Conservation (phyloP, 2,329 filamentous ascomycete genomes). For the Whalleya microplaca region DNA sequence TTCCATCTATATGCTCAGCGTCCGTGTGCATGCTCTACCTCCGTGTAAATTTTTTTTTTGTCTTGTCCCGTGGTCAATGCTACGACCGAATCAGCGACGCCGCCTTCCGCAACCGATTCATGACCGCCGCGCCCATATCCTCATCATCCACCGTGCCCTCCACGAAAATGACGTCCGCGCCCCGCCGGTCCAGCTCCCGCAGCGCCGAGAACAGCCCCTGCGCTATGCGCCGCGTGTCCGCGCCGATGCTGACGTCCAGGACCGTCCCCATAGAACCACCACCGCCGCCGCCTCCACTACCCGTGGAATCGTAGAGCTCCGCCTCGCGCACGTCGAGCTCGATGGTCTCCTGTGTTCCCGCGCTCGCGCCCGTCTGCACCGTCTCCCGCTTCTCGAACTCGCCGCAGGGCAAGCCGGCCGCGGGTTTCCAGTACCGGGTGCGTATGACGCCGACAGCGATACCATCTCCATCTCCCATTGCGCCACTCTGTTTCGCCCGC, state of each 20-base stretch:
- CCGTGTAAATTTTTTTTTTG: no score
- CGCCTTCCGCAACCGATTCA: constrained; percentile 82
- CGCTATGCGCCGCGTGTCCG: constrained; percentile 73
- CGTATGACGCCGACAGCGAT: constrained; percentile 56
- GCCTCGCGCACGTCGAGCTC: constrained; percentile 46
- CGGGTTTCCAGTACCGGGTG: constrained; percentile 56
- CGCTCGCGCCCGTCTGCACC: constrained; percentile 27
- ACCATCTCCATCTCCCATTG: constrained; percentile 2
- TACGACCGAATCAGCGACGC: constrained; percentile 63
- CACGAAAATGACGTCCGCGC: constrained; percentile 84
- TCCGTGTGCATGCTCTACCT: no score
- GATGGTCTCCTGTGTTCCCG: constrained; percentile 29
- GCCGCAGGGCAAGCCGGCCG: constrained; percentile 44
- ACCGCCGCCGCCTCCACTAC: no score
- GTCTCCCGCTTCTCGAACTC: constrained; percentile 36
- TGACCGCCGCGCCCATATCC: constrained; percentile 83
- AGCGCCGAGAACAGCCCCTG: constrained; percentile 87
- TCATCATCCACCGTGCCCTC: constrained; percentile 83
- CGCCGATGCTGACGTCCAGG: constrained; percentile 75
- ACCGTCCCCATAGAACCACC: constrained; percentile 44
- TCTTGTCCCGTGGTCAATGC: no score
- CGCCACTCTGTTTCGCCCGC: constrained; percentile 22
- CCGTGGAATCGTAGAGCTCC: constrained; percentile 40
- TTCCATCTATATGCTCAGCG: no score
- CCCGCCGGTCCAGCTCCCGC: constrained; percentile 78